phyloP scores from a whole-genome alignment of 2,329 filamentous ascomycete genomes.

The Karstenula rhodostoma region DNA sequence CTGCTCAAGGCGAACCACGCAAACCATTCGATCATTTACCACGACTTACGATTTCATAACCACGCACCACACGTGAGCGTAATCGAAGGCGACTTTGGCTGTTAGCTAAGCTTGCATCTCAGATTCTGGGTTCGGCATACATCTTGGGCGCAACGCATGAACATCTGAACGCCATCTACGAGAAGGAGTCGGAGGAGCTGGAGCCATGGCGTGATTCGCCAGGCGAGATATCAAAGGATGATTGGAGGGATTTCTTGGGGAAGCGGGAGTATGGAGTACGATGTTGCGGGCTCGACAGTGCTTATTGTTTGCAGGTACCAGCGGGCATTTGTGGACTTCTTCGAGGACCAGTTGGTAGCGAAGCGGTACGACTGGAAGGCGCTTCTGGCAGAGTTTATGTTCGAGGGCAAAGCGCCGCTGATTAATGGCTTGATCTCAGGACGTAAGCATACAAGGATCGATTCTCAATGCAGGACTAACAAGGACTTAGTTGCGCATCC shows the following conservation, averaged over 20 bases:
- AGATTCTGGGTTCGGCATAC: constrained; percentile 84
- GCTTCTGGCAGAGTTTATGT: constrained; percentile 78
- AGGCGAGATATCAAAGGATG: constrained; percentile 79
- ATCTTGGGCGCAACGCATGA: constrained; percentile 77
- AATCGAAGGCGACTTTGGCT: constrained; percentile 23
- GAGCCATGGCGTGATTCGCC: constrained; percentile 87
- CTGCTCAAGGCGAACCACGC: constrained; percentile 90
- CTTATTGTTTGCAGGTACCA: constrained; percentile 68
- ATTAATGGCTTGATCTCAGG: constrained; percentile 82
- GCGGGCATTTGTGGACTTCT: constrained; percentile 91
- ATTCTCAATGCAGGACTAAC: constrained; percentile 19
- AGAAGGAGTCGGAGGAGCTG: constrained; percentile 73
- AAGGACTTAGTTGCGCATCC: constrained; percentile 76
- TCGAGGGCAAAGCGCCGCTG: constrained; percentile 76
- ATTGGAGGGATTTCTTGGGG: constrained; percentile 88
- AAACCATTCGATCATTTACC: constrained; percentile 84
- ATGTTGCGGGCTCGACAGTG: not conserved
- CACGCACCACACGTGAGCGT: constrained; percentile 75
- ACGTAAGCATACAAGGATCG: constrained; percentile 61
- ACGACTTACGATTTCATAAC: constrained; percentile 79
- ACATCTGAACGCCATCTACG: constrained; percentile 83
- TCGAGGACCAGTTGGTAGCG: constrained; percentile 85
- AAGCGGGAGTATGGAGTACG: constrained; percentile 65
- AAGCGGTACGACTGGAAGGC: constrained; percentile 85
- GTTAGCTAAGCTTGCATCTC: constrained; percentile 41